Evolutionary conservation across 2,329 filamentous ascomycete species (phyloP).

Genomic region (Aspergillus viridinutans): DNA sequence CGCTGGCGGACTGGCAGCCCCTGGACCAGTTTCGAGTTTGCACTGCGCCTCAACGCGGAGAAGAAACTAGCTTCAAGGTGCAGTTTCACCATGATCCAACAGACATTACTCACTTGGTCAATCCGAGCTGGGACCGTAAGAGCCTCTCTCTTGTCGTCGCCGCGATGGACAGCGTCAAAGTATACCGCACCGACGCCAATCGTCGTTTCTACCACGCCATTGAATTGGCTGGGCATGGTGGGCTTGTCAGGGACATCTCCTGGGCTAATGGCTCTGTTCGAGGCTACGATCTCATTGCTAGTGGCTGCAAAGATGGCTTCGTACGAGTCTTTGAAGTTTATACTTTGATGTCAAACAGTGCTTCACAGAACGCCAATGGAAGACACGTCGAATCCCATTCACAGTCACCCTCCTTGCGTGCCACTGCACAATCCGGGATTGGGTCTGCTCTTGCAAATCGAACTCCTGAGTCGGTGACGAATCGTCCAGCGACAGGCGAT

Average conservation of each 20-base stretch:
- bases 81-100: constrained; percentile 81
- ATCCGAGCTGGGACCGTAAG: constrained; percentile 76
- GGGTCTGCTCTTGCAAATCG: constrained; percentile 39
- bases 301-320: constrained; percentile 86
- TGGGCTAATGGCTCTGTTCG: constrained; percentile 91
- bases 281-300: constrained; percentile 85
- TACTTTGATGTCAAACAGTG: constrained; percentile 29
- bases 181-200: constrained; percentile 72
- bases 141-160: constrained; percentile 78
- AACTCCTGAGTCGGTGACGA: constrained; percentile 25
- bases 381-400: constrained; percentile 23
- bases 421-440: constrained; percentile 39
- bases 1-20: constrained; percentile 68
- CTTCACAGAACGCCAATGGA: constrained; percentile 22
- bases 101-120: constrained; percentile 67
- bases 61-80: constrained; percentile 82
- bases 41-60: constrained; percentile 66
- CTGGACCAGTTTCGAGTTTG: constrained; percentile 75
- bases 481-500: constrained; percentile 32
- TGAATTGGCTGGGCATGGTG: constrained; percentile 67
- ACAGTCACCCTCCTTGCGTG: constrained; percentile 27
- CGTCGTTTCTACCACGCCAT: constrained; percentile 83
- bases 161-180: constrained; percentile 74
- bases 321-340: constrained; percentile 75
- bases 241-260: constrained; percentile 78